Conservation (phyloP, 495 filamentous ascomycete species). For the Xylaria nigripes region DNA sequence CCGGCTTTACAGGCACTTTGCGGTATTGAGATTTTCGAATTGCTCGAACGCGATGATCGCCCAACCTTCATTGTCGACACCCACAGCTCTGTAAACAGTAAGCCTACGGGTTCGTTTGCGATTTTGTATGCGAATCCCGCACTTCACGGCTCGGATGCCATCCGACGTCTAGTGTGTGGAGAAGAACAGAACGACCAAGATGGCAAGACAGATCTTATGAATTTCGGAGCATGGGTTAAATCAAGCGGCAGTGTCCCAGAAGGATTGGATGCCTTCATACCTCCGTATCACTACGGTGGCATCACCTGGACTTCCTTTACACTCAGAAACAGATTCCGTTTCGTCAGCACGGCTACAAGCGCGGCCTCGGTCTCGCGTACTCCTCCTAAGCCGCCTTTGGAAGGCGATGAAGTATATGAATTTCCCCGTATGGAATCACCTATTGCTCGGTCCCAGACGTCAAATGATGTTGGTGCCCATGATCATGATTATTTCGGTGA, state of each 20-base stretch:
- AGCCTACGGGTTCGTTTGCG: conserved; percentile 39
- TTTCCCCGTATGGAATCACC: conserved; percentile 21
- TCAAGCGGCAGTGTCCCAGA: conserved; percentile 41
- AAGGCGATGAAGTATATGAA: conserved; percentile 19
- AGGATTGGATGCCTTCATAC: conserved; percentile 36
- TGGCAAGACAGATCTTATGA: conserved; percentile 35
- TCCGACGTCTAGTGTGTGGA: conserved; percentile 45
- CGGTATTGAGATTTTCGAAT: conserved; percentile 52
- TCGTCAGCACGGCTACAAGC: conserved; percentile 45
- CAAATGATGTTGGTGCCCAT: conserved; percentile 21
- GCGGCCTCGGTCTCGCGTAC: conserved; percentile 20
- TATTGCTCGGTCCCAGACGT: conserved; percentile 14
- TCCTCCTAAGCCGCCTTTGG: conserved; percentile 28
- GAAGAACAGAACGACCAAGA: conserved; percentile 30
- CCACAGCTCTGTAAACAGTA: conserved; percentile 42
- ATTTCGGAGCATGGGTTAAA: conserved; percentile 57
- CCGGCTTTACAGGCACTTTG: conserved; percentile 42
- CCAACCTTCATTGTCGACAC: conserved; percentile 63
- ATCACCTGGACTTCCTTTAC: conserved; percentile 57
- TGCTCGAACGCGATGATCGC: conserved; percentile 58
- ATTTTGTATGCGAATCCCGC: conserved; percentile 54
- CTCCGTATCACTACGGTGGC: conserved; percentile 46
- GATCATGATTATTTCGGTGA: conserved; percentile 34
- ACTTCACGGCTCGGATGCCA: conserved; percentile 38
- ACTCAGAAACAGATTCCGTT: conserved; percentile 51